These are phyloP conservation scores for Wilcoxina mikolae DNA, from an alignment of 495 filamentous ascomycete genomes.

Conservation along the genomic window DNA sequence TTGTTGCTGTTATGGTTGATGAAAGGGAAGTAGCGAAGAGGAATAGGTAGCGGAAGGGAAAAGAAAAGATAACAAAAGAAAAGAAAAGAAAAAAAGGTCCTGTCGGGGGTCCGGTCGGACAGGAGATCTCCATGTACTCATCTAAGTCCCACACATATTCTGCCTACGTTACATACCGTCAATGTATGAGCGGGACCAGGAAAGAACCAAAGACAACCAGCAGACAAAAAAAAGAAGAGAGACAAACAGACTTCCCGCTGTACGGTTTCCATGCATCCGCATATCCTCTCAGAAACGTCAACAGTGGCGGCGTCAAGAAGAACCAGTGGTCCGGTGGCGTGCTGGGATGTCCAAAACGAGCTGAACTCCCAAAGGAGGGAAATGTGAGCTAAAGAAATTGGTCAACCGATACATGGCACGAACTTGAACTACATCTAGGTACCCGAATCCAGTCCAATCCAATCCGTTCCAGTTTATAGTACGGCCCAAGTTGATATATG, in stretches of 20 bases:
- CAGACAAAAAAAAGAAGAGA: not conserved
- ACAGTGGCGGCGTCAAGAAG: not conserved
- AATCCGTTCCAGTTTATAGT: too few relatives aligned
- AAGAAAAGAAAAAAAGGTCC: slow-evolving; percentile 13
- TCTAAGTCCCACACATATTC: not conserved
- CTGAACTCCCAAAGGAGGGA: not conserved
- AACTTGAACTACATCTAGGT: not conserved
- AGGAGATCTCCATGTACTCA: not conserved
- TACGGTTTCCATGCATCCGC: not conserved
- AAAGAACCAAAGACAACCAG: not conserved
- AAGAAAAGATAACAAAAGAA: slow-evolving; percentile 10
- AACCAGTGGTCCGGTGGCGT: not conserved
- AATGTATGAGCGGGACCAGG: slow-evolving; percentile 11
- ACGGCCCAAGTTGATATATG: not conserved
- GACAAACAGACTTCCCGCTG: not conserved
- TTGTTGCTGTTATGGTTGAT: not conserved
- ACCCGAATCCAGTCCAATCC: too few relatives aligned
- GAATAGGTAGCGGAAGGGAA: slow-evolving; percentile 9
- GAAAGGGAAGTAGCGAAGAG: slow-evolving; percentile 6
- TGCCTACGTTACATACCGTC: slow-evolving; percentile 7
- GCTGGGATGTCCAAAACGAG: not conserved
- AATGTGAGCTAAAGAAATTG: not conserved
- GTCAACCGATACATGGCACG: not conserved
- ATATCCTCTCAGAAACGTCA: not conserved
- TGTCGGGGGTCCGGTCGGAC: slow-evolving; percentile 7